Evolutionary conservation across 306 rosid species (phyloP), one percentile per base, ranked within the genome.

Genomic region (Dalbergia cochinchinensis): DNA sequence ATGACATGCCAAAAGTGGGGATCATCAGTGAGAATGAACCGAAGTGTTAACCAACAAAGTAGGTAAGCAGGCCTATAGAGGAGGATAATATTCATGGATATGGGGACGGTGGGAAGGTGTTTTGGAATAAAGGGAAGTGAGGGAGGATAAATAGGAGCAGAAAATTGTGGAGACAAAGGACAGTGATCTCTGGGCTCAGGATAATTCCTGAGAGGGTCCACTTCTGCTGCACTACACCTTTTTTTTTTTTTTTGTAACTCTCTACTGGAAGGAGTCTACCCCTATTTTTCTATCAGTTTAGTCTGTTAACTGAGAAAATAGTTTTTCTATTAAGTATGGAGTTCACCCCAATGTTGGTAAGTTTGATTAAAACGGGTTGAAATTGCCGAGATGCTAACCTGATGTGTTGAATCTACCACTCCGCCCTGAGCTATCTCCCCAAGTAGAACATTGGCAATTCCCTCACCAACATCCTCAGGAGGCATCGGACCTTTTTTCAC

Each of bases 321-420:
- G 10, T 18, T 55, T 37, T 54, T 39, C 35, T 5, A 11, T 22
- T 51, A n/a, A 18, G 4, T 10, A 39, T 37, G 39, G 19, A 57
- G 48, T 57, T 44, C n/a, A 4, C 8, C 31, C 66, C 51, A 18
- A 78, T 61, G 59, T 74, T 18, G 53, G 65, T 41, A 69, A 62
- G 13, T 42, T 58, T n/a, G 69, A 62, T 33, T 35, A 55, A 12
- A 76, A 71, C 8, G 7, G 64, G 59, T 37, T 22, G 44, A 69
- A 47, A 59, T n/a, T 81, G 61, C 55, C 68, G 57, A 68, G 37
- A 59, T 6, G 50, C 89, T 69, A 83, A 95, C 99, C 98, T 95
- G 98, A 78, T 95, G 91, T 8, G 99, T 84, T 3, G 98, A 95
- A 86, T 93, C 99, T 19, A 95, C 94, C 62, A 95, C 98, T 51